Evolutionary conservation across 345 rosid genomes (phyloP).

Genomic region (Eucalyptus caleyi): DNA sequence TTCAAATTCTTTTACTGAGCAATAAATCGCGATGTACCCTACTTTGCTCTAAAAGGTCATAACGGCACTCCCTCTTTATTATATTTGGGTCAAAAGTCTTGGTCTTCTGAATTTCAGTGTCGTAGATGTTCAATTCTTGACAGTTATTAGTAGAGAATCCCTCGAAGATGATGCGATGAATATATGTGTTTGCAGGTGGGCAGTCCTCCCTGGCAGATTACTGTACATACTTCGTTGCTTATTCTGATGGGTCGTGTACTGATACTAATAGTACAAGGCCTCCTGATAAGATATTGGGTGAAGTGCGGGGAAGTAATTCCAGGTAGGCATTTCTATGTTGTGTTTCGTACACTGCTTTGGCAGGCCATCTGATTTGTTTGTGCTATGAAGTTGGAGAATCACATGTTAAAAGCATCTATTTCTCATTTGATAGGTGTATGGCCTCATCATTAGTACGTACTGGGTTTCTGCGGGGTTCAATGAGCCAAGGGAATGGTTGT

Average conservation of each 20-base stretch:
- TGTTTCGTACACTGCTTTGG: neutral
- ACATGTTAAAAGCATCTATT: neutral
- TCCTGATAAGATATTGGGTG: conserved; percentile 98
- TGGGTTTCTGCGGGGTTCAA: conserved; percentile 91
- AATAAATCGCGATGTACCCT: neutral
- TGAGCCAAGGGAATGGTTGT: conserved; percentile 95
- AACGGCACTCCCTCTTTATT: neutral
- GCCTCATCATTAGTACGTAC: conserved; percentile 94
- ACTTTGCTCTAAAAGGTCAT: neutral
- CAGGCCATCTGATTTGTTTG: neutral
- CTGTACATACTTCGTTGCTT: conserved; percentile 96
- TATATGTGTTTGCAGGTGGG: conserved; percentile 57
- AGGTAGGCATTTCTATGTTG: conserved; percentile 32
- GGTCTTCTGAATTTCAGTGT: neutral
- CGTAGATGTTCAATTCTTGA: neutral
- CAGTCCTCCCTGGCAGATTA: conserved; percentile 98
- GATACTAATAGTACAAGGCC: conserved; percentile 88
- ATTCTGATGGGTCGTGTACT: conserved; percentile 99
- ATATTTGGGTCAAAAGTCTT: neutral
- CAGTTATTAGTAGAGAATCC: neutral
- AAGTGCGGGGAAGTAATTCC: conserved; percentile 87
- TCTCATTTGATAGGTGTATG: conserved; percentile 64
- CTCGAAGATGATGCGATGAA: neutral
- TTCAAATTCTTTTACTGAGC: neutral
- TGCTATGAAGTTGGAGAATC: neutral